Percentiles rank a stretch among this genome's conserved stretches.
Evolutionary conservation across 371 early-diverging fungal species (phyloP).

Genomic region (Circinella minor): DNA sequence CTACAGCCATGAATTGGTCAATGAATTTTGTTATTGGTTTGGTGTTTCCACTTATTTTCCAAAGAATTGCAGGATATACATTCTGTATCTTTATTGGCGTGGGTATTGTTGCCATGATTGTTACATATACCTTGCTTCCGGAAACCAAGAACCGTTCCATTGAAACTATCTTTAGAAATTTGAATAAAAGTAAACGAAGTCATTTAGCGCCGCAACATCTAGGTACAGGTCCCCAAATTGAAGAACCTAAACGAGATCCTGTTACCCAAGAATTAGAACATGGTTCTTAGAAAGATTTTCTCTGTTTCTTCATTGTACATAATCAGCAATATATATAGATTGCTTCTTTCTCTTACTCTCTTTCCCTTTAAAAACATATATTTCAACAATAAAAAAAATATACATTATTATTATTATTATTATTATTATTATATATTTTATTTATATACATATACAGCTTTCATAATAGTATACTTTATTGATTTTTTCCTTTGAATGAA

Average conservation of each 20-base stretch:
- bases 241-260: slow-evolving; percentile 2
- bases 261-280: background rate
- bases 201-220: background rate
- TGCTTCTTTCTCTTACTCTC: background rate
- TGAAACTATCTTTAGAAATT: slow-evolving; percentile 51
- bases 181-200: background rate
- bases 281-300: background rate
- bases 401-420: too few species aligned
- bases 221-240: background rate
- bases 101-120: slow-evolving; percentile 22
- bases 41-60: slow-evolving; percentile 46
- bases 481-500: too few species aligned
- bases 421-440: too few species aligned
- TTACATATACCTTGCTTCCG: slow-evolving; percentile 40
- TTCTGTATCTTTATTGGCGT: slow-evolving; percentile 61
- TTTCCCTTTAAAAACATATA: too few species aligned
- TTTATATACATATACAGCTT: too few species aligned
- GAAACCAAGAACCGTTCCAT: slow-evolving; percentile 76
- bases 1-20: slow-evolving; percentile 53
- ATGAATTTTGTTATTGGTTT: slow-evolving; percentile 33
- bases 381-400: too few species aligned
- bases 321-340: background rate
- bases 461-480: too few species aligned
- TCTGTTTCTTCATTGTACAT: background rate
- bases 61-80: slow-evolving; percentile 52